phyloP scores from a whole-genome alignment of 148 eudicot species.

The Talinum fruticosum region DNA sequence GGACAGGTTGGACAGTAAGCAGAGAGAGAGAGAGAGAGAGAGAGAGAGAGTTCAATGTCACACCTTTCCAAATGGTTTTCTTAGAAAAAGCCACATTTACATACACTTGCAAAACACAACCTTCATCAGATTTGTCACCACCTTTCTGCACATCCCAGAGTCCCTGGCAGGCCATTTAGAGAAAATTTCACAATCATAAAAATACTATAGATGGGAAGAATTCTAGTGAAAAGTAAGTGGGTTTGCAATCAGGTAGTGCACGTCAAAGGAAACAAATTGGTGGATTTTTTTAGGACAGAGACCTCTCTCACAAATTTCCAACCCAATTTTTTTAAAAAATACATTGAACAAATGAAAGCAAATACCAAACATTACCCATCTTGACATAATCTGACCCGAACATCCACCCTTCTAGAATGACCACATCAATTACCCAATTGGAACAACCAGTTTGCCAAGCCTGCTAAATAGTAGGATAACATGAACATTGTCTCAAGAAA shows the following conservation, averaged over 20 bases:
- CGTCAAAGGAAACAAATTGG: neutral
- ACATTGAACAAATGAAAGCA: no score
- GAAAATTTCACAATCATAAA: neutral
- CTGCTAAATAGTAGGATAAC: no score
- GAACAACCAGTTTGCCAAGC: no score
- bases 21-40: neutral
- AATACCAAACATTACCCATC: no score
- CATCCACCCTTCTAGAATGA: no score
- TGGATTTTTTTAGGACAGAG: neutral
- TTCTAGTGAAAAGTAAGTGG: neutral
- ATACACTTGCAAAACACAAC: slow-evolving; percentile 64
- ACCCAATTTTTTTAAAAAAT: no score
- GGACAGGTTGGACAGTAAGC: neutral
- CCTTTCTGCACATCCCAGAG: slow-evolving; percentile 74
- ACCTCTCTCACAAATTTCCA: no score
- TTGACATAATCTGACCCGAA: no score
- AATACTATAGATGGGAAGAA: no score
- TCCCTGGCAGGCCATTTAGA: slow-evolving; percentile 47
- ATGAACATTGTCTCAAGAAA: no score
- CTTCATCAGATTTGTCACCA: slow-evolving; percentile 32
- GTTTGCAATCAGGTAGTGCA: neutral
- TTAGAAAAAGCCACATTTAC: slow-evolving; percentile 72
- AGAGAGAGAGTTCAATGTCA: slow-evolving; percentile 9
- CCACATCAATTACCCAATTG: no score
- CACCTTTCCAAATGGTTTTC: slow-evolving; percentile 87